Percentiles rank a stretch among this genome's conserved stretches.
Evolutionary conservation across 441 rosid species (phyloP).

Genomic region (Mallotus repandus): DNA sequence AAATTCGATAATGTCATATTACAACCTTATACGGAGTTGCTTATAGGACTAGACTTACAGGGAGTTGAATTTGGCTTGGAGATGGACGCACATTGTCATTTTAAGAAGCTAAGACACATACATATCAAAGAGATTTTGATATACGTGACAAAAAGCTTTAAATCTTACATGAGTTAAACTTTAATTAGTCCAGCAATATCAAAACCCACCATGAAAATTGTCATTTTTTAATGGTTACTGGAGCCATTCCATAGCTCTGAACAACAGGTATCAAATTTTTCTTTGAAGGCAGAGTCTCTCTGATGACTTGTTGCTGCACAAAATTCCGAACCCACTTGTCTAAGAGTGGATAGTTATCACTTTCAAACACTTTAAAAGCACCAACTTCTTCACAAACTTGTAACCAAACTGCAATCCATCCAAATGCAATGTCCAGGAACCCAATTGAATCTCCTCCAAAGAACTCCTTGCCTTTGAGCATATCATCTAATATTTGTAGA

Average conservation of each 20-base stretch:
- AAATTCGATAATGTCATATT: too few species aligned
- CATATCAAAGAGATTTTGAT: neutral
- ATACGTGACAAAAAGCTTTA: neutral
- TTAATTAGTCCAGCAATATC: too few species aligned
- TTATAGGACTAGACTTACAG: too few species aligned
- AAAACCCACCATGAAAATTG: neutral
- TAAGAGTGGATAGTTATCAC: neutral
- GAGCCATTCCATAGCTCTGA: neutral
- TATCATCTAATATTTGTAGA: too few species aligned
- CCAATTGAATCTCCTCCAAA: slow-evolving; percentile 16
- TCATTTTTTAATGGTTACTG: neutral
- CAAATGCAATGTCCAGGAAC: neutral
- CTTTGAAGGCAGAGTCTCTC: neutral
- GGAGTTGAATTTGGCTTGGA: too few species aligned
- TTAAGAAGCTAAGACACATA: neutral
- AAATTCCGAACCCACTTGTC: neutral
- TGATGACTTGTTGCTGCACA: neutral
- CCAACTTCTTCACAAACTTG: neutral
- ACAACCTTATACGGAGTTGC: too few species aligned
- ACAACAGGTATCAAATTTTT: neutral
- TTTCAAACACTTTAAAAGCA: neutral
- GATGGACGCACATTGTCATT: too few species aligned
- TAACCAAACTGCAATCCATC: neutral
- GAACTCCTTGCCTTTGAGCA: slow-evolving; percentile 3
- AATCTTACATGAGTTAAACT: too few species aligned